These are phyloP conservation scores for Prunella vulgaris DNA, from an alignment of 257 asterid genomes.

Conservation along the genomic window DNA sequence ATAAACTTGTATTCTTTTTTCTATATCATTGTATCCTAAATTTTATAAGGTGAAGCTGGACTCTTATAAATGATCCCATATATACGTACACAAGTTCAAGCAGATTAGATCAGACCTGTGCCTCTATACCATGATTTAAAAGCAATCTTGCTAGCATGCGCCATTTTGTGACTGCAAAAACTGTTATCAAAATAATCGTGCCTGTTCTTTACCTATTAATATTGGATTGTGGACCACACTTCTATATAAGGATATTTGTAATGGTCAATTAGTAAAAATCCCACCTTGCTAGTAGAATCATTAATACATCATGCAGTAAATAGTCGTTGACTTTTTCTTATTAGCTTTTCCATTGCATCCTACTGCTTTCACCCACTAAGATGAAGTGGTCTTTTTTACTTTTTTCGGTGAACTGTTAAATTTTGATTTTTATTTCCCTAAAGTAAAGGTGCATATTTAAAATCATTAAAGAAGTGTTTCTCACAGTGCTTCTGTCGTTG, in stretches of 20 bases:
- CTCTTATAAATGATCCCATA: background rate
- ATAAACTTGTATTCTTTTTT: too few relatives aligned
- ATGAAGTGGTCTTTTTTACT: background rate
- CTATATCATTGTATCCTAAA: background rate
- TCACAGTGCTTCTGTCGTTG: constrained; percentile 6
- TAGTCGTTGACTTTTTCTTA: background rate
- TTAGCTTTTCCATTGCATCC: background rate
- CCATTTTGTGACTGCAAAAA: background rate
- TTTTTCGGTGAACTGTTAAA: background rate
- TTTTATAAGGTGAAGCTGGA: background rate
- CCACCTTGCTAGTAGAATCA: background rate
- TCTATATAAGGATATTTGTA: background rate
- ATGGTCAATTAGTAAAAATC: background rate
- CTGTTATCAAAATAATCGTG: background rate
- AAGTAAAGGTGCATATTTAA: background rate
- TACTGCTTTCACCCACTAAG: background rate
- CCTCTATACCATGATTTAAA: background rate
- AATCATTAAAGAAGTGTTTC: background rate
- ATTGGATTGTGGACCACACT: background rate
- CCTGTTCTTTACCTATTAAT: background rate
- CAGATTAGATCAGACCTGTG: background rate
- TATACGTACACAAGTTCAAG: background rate
- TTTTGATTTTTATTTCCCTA: background rate
- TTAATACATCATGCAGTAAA: background rate
- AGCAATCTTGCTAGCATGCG: background rate